phyloP scores from a whole-genome alignment of 441 rosid species.

The Arabidopsis hybrid region DNA sequence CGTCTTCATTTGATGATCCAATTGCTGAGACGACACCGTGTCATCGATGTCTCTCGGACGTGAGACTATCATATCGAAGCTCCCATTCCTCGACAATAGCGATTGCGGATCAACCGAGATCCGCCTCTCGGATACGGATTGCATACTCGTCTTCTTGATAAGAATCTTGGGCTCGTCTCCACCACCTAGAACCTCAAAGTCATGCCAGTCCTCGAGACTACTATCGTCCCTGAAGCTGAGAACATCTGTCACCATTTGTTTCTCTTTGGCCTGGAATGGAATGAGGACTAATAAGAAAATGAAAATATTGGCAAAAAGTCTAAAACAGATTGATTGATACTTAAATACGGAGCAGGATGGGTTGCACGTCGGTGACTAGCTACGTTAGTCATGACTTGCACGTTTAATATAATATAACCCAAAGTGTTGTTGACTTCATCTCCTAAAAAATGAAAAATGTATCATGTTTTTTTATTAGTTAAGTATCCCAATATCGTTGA shows the following conservation, averaged over 20 bases:
- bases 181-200: constrained; percentile 41
- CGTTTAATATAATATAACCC: constrained; percentile 29
- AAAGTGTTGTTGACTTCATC: constrained; percentile 37
- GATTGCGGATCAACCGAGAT: constrained; percentile 68
- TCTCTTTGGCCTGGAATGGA: background rate
- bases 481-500: constrained; percentile 22
- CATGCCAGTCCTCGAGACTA: constrained; percentile 50
- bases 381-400: constrained; percentile 45
- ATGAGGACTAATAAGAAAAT: background rate
- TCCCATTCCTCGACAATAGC: constrained; percentile 46
- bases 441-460: background rate
- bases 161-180: constrained; percentile 43
- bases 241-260: constrained; percentile 40
- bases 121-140: constrained; percentile 55
- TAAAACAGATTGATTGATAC: constrained; percentile 34
- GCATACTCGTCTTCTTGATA: constrained; percentile 46
- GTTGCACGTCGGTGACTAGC: constrained; percentile 45
- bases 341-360: constrained; percentile 44
- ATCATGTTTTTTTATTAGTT: background rate
- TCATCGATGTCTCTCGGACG: constrained; percentile 37
- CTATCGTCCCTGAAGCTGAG: constrained; percentile 40
- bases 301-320: constrained; percentile 21
- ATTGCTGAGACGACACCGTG: constrained; percentile 32
- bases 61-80: constrained; percentile 52
- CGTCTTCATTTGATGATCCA: constrained; percentile 47